Evolutionary conservation across 2,329 filamentous ascomycete species (phyloP).

Genomic region (Exophiala dermatitidis): DNA sequence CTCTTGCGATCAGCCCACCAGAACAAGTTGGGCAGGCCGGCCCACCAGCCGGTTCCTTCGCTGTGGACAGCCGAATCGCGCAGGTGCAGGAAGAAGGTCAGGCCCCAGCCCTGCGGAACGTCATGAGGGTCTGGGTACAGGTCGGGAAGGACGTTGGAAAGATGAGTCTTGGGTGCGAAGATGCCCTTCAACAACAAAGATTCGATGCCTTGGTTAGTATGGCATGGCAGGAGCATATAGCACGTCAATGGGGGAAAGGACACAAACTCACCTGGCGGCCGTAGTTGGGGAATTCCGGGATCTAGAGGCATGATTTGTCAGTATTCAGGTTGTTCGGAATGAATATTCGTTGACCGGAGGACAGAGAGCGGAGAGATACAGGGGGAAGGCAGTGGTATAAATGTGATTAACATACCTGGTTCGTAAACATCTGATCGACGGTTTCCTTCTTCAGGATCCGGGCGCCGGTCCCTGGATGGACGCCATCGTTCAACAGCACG

Average conservation of each 20-base stretch:
- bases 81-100: conserved; percentile 52
- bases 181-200: conserved; percentile 26
- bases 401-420: conserved; percentile 38
- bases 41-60: conserved; percentile 49
- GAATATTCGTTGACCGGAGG: conserved; percentile 43
- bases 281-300: conserved; percentile 50
- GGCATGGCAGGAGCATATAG: neutral
- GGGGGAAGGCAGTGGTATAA: neutral
- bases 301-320: conserved; percentile 56
- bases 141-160: conserved; percentile 46
- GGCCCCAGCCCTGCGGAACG: conserved; percentile 57
- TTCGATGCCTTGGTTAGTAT: neutral
- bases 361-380: neutral
- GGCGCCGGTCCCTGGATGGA: conserved; percentile 48
- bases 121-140: conserved; percentile 45
- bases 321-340: neutral
- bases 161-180: conserved; percentile 42
- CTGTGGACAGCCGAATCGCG: conserved; percentile 45
- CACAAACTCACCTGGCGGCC: conserved; percentile 35
- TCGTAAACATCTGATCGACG: conserved; percentile 58
- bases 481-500: conserved; percentile 58
- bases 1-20: conserved; percentile 59
- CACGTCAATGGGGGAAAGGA: neutral
- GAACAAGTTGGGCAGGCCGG: conserved; percentile 53
- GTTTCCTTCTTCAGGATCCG: conserved; percentile 52